Evolutionary conservation across 306 rosid genomes (phyloP), one percentile per base, ranked within the genome.

Genomic region (Oxytropis ochrocephala): DNA sequence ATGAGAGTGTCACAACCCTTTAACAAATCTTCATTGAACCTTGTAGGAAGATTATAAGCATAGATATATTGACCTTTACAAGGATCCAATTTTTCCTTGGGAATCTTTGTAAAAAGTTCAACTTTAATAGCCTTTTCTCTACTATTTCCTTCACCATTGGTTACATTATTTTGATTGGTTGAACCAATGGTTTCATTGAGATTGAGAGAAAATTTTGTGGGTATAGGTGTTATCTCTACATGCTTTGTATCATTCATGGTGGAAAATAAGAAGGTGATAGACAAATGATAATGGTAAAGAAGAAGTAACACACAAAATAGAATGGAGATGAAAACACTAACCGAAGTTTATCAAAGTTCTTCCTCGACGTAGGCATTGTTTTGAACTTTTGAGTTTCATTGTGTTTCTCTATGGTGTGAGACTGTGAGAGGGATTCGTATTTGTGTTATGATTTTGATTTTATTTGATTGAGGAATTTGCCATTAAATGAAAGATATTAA

Each of bases 21-120:
- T 13, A 87, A 16, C 42, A 84, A 67, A 55, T 85, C 87, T 47
- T 24, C 39, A 43, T 82, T 87, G 83, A 87, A 87, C 46, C 73
- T 77, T 5, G 59, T 70, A 7, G 89, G 83, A 76, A 87, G 81
- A 63, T 82, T 70, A 67, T 87, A 27, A 42, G 68, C 72, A 67
- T 78, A 85, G 30, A 85, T 48, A 21, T 87, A 82, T 80, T 62
- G 41, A 1, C 92, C 83, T 0, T 19, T 62, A 57, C 89, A 87
- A 8, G 73, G 59, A 75, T 81, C 81, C 61, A 62, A 62, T 3
- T 58, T 69, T 19, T 51, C 47, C 27, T 21, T 8, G 11, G 67
- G 12, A 0, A 19, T 0, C 21, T 64, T 29, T 19, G 38, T 6
- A 46, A 66, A 49, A 27, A 12, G 7, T 72, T 54, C 38, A 64